A percentile compares a stretch with the other conserved stretches of the same genome.
These are phyloP conservation scores for Cunninghamia lanceolata DNA, from an alignment of 75 land plant species.

Conservation along the genomic window DNA sequence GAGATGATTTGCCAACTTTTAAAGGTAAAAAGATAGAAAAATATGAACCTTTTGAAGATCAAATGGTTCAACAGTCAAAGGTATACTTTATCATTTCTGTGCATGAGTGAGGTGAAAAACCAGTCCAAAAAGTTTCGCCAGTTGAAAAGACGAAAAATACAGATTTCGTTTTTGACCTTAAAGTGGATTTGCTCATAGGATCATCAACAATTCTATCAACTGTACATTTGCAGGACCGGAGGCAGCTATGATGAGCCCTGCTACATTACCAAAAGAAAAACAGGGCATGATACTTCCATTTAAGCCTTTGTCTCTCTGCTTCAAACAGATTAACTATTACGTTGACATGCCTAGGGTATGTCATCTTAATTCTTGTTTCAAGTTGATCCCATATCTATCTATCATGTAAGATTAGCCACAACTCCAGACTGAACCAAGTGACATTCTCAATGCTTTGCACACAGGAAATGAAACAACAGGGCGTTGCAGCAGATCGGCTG, in stretches of 20 bases:
- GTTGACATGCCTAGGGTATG: constrained; percentile 47
- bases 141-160: background rate
- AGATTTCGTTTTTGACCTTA: background rate
- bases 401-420: background rate
- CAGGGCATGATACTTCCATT: constrained; percentile 49
- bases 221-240: background rate
- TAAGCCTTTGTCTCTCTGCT: constrained; percentile 24
- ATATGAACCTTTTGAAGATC: background rate
- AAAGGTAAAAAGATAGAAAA: background rate
- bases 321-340: constrained; percentile 34
- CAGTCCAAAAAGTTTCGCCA: too few species aligned
- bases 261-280: constrained; percentile 7
- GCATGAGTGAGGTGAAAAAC: too few species aligned
- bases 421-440: background rate
- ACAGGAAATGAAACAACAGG: constrained; percentile 66
- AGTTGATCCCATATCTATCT: too few species aligned
- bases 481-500: constrained; percentile 40
- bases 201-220: background rate
- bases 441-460: background rate
- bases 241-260: background rate
- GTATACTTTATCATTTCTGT: too few species aligned
- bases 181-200: background rate
- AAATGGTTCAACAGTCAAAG: background rate
- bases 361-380: background rate
- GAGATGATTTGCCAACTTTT: background rate